These are phyloP conservation scores for Aspergillus amoenus DNA, from an alignment of 2,329 filamentous ascomycete genomes.

Conservation along the genomic window DNA sequence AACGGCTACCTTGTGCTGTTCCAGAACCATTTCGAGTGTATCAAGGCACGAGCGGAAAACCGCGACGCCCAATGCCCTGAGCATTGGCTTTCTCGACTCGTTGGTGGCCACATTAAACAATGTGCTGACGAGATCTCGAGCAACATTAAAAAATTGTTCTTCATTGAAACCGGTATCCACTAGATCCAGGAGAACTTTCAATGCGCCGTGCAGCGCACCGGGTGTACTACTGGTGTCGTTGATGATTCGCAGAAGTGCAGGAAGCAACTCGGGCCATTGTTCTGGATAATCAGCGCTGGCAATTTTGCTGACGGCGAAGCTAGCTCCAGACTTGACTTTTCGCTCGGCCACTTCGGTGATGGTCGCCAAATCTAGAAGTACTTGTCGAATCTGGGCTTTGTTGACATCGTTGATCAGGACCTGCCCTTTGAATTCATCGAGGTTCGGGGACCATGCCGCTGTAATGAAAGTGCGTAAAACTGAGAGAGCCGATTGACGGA, in stretches of 20 bases:
- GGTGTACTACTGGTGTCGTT: constrained; percentile 66
- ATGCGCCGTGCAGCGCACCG: constrained; percentile 79
- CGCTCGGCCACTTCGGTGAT: constrained; percentile 70
- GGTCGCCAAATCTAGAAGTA: constrained; percentile 74
- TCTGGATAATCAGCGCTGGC: constrained; percentile 91
- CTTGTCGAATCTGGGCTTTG: constrained; percentile 70
- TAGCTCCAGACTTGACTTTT: constrained; percentile 85
- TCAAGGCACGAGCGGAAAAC: constrained; percentile 93
- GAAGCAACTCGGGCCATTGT: constrained; percentile 87
- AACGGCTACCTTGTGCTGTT: constrained; percentile 83
- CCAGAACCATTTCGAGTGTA: constrained; percentile 93
- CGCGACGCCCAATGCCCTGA: constrained; percentile 82
- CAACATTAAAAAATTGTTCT: constrained; percentile 90
- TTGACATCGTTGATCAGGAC: constrained; percentile 70
- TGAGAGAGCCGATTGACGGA: constrained; percentile 81
- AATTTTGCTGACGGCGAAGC: constrained; percentile 89
- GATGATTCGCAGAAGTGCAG: constrained; percentile 74
- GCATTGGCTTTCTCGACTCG: constrained; percentile 68
- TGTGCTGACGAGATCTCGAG: constrained; percentile 77
- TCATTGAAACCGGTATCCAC: constrained; percentile 93
- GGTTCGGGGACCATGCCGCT: constrained; percentile 76
- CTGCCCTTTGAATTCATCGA: constrained; percentile 68
- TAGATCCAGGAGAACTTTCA: constrained; percentile 83
- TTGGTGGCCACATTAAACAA: constrained; percentile 81
- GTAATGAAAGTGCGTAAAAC: constrained; percentile 80